phyloP scores from a whole-genome alignment of 257 asterid species.

The Ehretia macrophylla region DNA sequence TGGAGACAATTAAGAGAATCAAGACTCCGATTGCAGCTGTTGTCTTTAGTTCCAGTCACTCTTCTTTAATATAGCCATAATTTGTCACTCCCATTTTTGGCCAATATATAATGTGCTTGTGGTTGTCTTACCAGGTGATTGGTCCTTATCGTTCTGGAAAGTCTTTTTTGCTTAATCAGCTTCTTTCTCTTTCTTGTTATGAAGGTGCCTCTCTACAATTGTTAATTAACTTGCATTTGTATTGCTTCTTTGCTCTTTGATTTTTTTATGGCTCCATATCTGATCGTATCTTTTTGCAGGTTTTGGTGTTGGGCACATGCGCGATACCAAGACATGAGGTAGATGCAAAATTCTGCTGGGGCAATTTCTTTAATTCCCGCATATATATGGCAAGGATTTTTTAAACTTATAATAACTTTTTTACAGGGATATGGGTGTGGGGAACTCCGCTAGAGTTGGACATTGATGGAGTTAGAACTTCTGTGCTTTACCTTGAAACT shows the following conservation, averaged over 20 bases:
- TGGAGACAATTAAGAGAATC: constrained; percentile 83
- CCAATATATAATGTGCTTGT: constrained; percentile 3
- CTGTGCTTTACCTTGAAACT: constrained; percentile 92
- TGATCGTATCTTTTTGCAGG: constrained; percentile 42
- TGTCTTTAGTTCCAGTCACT: constrained; percentile 14
- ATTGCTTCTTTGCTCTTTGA: constrained; percentile 1
- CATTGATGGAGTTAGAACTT: constrained; percentile 76
- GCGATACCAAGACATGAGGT: constrained; percentile 99
- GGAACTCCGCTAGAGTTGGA: constrained; percentile 76
- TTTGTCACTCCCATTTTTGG: constrained; percentile 6
- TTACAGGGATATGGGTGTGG: constrained; percentile 96
- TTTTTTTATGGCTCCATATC: background rate
- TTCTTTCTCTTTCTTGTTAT: constrained; percentile 88
- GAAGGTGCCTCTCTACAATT: constrained; percentile 58
- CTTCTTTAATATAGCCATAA: background rate
- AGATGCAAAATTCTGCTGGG: constrained; percentile 10
- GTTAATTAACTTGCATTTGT: constrained; percentile 2
- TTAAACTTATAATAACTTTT: constrained; percentile 8
- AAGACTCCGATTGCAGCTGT: constrained; percentile 88
- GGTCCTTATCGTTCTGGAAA: constrained; percentile 99
- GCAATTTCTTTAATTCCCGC: background rate
- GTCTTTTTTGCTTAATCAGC: constrained; percentile 96
- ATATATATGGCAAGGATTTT: background rate
- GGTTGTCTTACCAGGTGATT: constrained; percentile 57
- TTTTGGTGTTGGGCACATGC: constrained; percentile 99